Conservation (phyloP, 371 early-diverging fungal species). For the Entomophthora muscae region DNA sequence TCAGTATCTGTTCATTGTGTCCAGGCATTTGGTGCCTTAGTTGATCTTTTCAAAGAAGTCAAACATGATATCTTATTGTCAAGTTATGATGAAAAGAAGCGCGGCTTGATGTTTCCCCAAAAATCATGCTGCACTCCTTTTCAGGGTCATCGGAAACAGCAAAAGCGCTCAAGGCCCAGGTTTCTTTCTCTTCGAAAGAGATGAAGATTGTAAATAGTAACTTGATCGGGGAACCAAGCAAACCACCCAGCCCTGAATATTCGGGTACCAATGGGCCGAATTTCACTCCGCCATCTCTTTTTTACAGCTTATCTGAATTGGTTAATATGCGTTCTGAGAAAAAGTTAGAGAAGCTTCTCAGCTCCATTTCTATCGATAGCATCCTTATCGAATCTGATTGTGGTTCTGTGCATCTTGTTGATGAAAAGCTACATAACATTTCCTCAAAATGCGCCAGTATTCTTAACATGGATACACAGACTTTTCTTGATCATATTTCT, state of each 20-base stretch:
- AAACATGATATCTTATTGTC: not conserved
- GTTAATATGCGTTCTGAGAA: not conserved
- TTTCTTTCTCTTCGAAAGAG: not conserved
- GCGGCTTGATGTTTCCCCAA: not conserved
- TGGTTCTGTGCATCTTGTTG: not conserved
- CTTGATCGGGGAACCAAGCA: not conserved
- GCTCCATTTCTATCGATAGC: not conserved
- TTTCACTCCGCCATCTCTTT: not conserved
- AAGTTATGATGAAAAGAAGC: not conserved
- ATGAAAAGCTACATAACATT: not conserved
- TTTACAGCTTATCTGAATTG: not conserved
- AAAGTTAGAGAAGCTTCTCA: constrained; percentile 1
- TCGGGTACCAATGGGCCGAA: not conserved
- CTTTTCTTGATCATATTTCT: not conserved
- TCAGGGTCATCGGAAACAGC: constrained; percentile 51
- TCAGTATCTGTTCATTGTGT: not conserved
- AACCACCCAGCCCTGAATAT: not conserved
- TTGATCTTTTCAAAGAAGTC: not conserved
- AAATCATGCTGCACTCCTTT: constrained; percentile 37
- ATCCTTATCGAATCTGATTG: not conserved
- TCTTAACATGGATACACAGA: not conserved
- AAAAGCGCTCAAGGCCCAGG: constrained; percentile 65
- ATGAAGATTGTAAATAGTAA: not conserved
- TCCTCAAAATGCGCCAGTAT: not conserved
- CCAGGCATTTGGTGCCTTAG: not conserved